These are phyloP conservation scores for Coffea humblotiana DNA, from an alignment of 305 asterid species.

Conservation along the genomic window DNA sequence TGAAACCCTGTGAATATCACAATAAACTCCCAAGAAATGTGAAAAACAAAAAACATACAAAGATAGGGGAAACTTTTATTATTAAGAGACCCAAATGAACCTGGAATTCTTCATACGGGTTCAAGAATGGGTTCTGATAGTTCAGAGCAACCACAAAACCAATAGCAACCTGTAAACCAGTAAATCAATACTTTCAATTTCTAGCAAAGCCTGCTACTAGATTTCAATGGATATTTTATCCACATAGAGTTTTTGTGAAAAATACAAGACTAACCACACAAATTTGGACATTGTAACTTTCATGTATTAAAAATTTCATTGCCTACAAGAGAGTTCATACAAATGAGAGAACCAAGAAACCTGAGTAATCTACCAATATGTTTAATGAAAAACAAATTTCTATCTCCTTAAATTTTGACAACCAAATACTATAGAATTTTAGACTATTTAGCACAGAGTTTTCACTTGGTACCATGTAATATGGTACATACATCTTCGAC, in stretches of 20 bases:
- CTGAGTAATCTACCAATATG: neutral
- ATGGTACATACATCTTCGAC: too few species aligned
- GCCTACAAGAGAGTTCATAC: neutral
- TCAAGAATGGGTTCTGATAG: slow-evolving; percentile 84
- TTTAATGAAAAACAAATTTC: neutral
- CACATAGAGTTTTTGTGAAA: neutral
- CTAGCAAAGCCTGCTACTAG: neutral
- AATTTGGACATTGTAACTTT: neutral
- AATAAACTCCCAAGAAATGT: neutral
- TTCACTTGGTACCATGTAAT: neutral
- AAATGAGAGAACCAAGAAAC: neutral
- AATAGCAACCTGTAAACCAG: slow-evolving; percentile 63
- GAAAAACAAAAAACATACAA: neutral
- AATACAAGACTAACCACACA: neutral
- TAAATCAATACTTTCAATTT: neutral
- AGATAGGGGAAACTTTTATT: neutral
- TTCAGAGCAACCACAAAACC: slow-evolving; percentile 87
- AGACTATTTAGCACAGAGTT: neutral
- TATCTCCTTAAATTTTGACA: neutral
- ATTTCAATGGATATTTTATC: neutral
- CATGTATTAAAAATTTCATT: too few species aligned
- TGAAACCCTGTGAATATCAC: neutral
- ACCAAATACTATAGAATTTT: neutral
- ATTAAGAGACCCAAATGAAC: slow-evolving; percentile 34
- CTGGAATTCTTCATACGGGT: slow-evolving; percentile 97